phyloP scores from a whole-genome alignment of 441 rosid species.

The Croton laevigatus region DNA sequence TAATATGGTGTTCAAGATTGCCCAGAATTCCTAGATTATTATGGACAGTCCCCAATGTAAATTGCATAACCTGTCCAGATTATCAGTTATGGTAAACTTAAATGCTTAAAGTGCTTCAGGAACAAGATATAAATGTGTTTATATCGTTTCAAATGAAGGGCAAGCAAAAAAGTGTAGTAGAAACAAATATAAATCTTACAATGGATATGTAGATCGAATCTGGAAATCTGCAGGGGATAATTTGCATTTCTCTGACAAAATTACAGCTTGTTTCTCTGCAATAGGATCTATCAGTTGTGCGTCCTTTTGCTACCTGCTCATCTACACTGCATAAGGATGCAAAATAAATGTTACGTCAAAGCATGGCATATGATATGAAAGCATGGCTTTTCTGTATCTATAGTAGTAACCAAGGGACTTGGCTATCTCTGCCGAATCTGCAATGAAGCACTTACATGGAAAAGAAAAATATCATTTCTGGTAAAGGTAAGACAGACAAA shows the following conservation, averaged over 20 bases:
- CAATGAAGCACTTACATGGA: conserved; percentile 20
- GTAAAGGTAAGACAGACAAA: not conserved
- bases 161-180: not conserved
- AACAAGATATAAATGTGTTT: not conserved
- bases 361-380: conserved; percentile 4
- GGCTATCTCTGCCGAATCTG: conserved; percentile 96
- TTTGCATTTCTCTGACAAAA: conserved; percentile 95
- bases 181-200: conserved; percentile 40
- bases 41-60: not conserved
- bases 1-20: not conserved
- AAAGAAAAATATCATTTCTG: not conserved
- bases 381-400: conserved; percentile 79
- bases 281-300: conserved; percentile 84
- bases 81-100: not conserved
- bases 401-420: conserved; percentile 74
- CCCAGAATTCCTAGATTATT: not conserved
- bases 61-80: not conserved
- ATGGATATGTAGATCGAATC: conserved; percentile 86
- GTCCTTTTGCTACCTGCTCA: conserved; percentile 89
- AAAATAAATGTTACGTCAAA: conserved; percentile 25
- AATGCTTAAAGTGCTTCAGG: not conserved
- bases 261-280: conserved; percentile 83
- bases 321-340: conserved; percentile 60
- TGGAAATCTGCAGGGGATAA: conserved; percentile 95
- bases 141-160: not conserved